Percentiles rank a stretch among this genome's conserved stretches.
Evolutionary conservation across 1,139 yeast genomes (phyloP).

Genomic region (Lodderomyces parapsilosis): DNA sequence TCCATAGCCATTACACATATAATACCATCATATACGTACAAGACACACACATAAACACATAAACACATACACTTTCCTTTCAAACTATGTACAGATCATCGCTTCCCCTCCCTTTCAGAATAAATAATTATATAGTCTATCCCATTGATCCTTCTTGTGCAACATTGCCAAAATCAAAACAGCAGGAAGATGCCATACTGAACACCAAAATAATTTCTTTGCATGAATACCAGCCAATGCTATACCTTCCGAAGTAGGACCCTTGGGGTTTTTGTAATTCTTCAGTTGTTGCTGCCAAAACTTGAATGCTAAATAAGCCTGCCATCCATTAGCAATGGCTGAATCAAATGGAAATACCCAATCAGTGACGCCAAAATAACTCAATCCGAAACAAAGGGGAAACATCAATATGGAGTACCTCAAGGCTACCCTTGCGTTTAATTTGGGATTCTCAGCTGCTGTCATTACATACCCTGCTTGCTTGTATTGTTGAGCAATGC

Average conservation of each 20-base stretch:
- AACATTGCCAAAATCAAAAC: constrained; percentile 87
- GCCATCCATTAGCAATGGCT: constrained; percentile 80
- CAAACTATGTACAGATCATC: background rate
- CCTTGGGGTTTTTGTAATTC: constrained; percentile 43
- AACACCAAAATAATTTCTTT: constrained; percentile 86
- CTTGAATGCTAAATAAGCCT: constrained; percentile 72
- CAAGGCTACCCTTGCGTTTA: constrained; percentile 91
- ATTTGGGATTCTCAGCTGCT: constrained; percentile 85
- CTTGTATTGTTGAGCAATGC: constrained; percentile 82
- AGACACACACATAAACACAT: background rate
- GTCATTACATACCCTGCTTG: constrained; percentile 96
- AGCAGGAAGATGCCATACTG: constrained; percentile 92
- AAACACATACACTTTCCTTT: background rate
- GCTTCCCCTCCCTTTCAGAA: background rate
- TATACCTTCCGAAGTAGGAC: constrained; percentile 54
- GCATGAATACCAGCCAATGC: constrained; percentile 66
- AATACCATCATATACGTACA: background rate
- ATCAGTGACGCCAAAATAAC: constrained; percentile 81
- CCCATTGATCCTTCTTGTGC: constrained; percentile 96
- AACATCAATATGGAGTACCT: constrained; percentile 88
- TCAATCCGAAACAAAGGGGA: constrained; percentile 83
- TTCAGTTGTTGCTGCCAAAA: constrained; percentile 79
- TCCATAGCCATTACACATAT: too few species aligned
- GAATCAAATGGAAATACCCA: constrained; percentile 79
- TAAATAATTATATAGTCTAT: constrained; percentile 49